Base-by-base conservation (phyloP, 2,329 filamentous ascomycete genomes). In the Colletotrichum scovillei region DNA sequence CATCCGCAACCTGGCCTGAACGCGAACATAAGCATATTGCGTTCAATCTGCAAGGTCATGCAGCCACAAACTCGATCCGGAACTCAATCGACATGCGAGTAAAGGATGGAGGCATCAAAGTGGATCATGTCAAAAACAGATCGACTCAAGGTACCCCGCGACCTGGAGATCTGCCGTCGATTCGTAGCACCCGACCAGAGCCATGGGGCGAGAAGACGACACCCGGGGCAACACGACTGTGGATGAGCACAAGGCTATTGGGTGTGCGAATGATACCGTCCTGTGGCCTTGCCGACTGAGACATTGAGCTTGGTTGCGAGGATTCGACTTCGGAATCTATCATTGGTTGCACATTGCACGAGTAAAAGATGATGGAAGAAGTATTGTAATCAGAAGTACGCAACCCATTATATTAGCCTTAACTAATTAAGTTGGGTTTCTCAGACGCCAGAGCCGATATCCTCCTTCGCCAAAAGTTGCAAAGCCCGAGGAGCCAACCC, bases 401-500 rank as follows among this genome's bases (percentile, higher is more conserved):
- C 56, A 63, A 67, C 57, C 70, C 70, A 52, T 74, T 75, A 69
- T 70, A 74, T 75, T 75, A 74, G 73, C 66, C 62, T 74, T 72
- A 65, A 62, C 73, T 73, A 73, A 73, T 70, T 58, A 74, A 66
- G 57, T 69, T 53, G 65, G 64, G 59, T 56, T 56, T 64, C 22
- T 30, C 32, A 35, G 55, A 63, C 42, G 52, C 57, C 57, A 53
- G 62, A 59, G 57, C 28, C 12, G 12, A 24, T 42, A 24, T 32
- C 26, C 63, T 28, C 19, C 58, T 52, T 28, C 32, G 38, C 56
- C 57, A 46, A 49, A 60, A 28, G 57, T 58, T 35, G 56, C 55
- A 28, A 67, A 62, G 46, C 55, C 67, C 67, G 42, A 22, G 32
- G 67, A 26, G 65, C 60, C 69, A 35, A 24, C 42, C 32, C 32